phyloP scores from a whole-genome alignment of 768 basidiomycete genomes.

The Lentinus brumalis region DNA sequence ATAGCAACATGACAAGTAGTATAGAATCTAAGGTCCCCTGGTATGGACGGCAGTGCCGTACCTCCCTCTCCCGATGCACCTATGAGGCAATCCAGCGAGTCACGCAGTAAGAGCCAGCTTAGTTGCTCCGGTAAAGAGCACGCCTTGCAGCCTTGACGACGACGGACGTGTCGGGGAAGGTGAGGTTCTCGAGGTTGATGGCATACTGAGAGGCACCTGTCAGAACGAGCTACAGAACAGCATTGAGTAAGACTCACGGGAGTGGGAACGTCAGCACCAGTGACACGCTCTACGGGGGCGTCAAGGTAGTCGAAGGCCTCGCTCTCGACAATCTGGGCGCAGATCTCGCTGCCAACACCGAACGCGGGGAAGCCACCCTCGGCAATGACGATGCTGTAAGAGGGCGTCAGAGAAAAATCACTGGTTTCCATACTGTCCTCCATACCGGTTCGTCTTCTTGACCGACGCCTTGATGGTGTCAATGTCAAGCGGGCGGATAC shows the following conservation, averaged over 20 bases:
- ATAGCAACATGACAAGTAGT: constrained; percentile 25
- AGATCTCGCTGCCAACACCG: constrained; percentile 98
- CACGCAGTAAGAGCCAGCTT: constrained; percentile 26
- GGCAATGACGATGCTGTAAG: constrained; percentile 80
- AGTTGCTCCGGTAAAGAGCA: constrained; percentile 87
- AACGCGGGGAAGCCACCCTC: constrained; percentile 99
- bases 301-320: constrained; percentile 99
- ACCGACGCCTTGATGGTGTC: constrained; percentile 96
- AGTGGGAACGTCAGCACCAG: constrained; percentile 97
- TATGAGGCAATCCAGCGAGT: neutral
- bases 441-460: constrained; percentile 96
- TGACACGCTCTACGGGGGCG: constrained; percentile 96
- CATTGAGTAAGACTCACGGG: constrained; percentile 60
- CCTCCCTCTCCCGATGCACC: constrained; percentile 3
- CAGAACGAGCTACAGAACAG: constrained; percentile 10
- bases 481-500: constrained; percentile 96
- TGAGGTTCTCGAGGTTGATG: constrained; percentile 79
- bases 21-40: constrained; percentile 22
- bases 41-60: constrained; percentile 3
- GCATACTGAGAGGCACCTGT: constrained; percentile 65
- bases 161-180: constrained; percentile 91
- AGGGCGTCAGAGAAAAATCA: neutral
- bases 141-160: constrained; percentile 96
- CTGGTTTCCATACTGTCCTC: neutral
- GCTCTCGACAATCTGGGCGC: constrained; percentile 95